phyloP scores from a whole-genome alignment of 2,329 filamentous ascomycete species.

The Furcasterigmium furcatum region DNA sequence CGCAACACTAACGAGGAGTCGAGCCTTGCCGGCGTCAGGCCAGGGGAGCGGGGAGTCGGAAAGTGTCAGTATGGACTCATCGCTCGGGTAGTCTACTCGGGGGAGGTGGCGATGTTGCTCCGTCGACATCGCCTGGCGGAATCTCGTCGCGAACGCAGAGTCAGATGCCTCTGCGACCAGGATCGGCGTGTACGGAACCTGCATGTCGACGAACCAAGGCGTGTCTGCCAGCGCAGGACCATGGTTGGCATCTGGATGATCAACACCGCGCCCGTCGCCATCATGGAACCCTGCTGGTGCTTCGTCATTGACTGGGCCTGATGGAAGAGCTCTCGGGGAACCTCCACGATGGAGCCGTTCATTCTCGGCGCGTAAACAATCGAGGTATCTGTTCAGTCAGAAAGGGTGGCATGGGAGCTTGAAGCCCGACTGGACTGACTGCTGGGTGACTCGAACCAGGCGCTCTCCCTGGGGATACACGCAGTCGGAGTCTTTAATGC shows the following conservation, averaged over 20 bases:
- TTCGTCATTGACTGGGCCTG: too few relatives aligned
- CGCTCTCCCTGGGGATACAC: slow-evolving; percentile 26
- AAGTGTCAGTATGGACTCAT: slow-evolving; percentile 21
- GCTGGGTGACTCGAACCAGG: slow-evolving; percentile 26
- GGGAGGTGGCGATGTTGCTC: slow-evolving; percentile 24
- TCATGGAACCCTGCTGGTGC: too few relatives aligned
- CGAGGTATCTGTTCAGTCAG: slow-evolving; percentile 21
- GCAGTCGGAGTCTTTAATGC: slow-evolving; percentile 24
- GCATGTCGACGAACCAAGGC: slow-evolving; percentile 30
- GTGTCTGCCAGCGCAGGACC: slow-evolving; percentile 14
- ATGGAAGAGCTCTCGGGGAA: background rate
- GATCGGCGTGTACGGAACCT: slow-evolving; percentile 26
- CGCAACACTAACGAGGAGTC: slow-evolving; percentile 34
- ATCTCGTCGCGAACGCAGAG: slow-evolving; percentile 29
- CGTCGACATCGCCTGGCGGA: slow-evolving; percentile 27
- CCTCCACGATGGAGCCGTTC: slow-evolving; percentile 15
- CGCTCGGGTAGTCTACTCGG: slow-evolving; percentile 26
- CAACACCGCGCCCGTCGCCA: background rate
- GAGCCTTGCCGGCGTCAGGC: slow-evolving; percentile 32
- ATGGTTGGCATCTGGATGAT: slow-evolving; percentile 4
- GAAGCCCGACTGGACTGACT: slow-evolving; percentile 17
- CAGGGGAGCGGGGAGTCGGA: slow-evolving; percentile 27
- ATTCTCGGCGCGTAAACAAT: slow-evolving; percentile 28
- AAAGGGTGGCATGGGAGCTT: slow-evolving; percentile 2
- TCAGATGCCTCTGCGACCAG: slow-evolving; percentile 31